Conservation (phyloP, 768 basidiomycete genomes). For the Multifurca ochricompacta region DNA sequence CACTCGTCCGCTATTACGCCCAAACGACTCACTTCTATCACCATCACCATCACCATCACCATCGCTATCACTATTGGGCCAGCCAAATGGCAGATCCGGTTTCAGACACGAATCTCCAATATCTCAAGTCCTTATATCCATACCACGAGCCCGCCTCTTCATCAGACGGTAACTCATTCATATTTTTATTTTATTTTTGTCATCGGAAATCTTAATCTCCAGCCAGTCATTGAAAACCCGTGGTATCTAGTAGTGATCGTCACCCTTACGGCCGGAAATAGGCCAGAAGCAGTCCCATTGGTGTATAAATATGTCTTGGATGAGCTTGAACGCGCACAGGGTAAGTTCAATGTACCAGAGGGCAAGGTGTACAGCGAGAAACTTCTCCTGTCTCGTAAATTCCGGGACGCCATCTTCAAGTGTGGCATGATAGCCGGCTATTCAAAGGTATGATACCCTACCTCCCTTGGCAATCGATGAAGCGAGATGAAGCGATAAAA, state of each 20-base stretch:
- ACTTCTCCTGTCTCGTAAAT: conserved; percentile 40
- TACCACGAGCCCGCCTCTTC: conserved; percentile 18
- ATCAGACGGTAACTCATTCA: conserved; percentile 11
- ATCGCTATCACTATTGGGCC: background rate
- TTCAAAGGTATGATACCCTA: conserved; percentile 38
- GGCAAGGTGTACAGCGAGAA: conserved; percentile 29
- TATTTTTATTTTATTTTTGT: too few species aligned
- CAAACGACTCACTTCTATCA: background rate
- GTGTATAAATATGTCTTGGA: conserved; percentile 45
- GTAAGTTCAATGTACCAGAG: conserved; percentile 18
- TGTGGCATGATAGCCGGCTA: conserved; percentile 50
- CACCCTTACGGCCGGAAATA: conserved; percentile 51
- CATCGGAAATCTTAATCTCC: background rate
- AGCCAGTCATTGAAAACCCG: conserved; percentile 33
- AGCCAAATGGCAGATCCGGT: conserved; percentile 31
- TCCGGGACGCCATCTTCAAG: conserved; percentile 59
- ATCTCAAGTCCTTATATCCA: conserved; percentile 42
- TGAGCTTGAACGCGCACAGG: conserved; percentile 32
- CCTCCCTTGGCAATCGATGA: background rate
- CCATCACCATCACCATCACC: too few species aligned
- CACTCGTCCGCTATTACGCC: background rate
- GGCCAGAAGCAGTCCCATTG: conserved; percentile 47
- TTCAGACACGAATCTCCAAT: conserved; percentile 35
- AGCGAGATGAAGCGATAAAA: background rate
- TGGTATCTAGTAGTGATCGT: conserved; percentile 57